Evolutionary conservation across 805 yeast species (phyloP).

Genomic region (Nakazawaea anatomiae): DNA sequence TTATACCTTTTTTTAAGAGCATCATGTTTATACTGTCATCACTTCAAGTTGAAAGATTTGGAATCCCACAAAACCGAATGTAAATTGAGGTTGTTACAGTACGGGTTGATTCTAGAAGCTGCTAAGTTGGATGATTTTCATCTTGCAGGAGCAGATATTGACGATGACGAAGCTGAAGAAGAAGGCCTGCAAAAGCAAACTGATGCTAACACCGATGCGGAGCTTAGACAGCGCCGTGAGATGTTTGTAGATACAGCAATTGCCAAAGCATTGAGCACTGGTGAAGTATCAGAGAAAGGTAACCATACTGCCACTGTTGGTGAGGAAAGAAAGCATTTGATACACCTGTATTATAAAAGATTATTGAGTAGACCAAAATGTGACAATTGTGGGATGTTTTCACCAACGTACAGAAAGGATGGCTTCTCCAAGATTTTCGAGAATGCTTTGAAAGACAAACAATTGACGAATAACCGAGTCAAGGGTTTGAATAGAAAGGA

Average conservation of each 20-base stretch:
- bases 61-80: constrained; percentile 77
- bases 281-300: constrained; percentile 63
- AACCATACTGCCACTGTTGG: constrained; percentile 76
- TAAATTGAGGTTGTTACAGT: constrained; percentile 75
- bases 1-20: constrained; percentile 79
- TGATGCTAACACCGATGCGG: constrained; percentile 35
- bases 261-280: constrained; percentile 67
- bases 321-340: constrained; percentile 73
- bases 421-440: constrained; percentile 92
- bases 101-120: constrained; percentile 80
- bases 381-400: constrained; percentile 93
- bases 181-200: constrained; percentile 18
- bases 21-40: constrained; percentile 86
- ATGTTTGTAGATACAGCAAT: constrained; percentile 68
- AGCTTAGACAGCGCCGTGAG: constrained; percentile 55
- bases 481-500: constrained; percentile 74
- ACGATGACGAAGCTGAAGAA: constrained; percentile 39
- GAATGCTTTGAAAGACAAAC: constrained; percentile 77
- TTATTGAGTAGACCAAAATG: constrained; percentile 78
- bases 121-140: constrained; percentile 63
- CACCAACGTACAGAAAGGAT: constrained; percentile 92
- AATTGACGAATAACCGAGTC: constrained; percentile 71
- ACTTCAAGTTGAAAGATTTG: constrained; percentile 59
- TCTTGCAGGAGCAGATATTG: constrained; percentile 25
- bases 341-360: constrained; percentile 71